These are phyloP conservation scores for Hyphopichia homilentoma DNA, from an alignment of 805 yeast genomes.

Conservation along the genomic window DNA sequence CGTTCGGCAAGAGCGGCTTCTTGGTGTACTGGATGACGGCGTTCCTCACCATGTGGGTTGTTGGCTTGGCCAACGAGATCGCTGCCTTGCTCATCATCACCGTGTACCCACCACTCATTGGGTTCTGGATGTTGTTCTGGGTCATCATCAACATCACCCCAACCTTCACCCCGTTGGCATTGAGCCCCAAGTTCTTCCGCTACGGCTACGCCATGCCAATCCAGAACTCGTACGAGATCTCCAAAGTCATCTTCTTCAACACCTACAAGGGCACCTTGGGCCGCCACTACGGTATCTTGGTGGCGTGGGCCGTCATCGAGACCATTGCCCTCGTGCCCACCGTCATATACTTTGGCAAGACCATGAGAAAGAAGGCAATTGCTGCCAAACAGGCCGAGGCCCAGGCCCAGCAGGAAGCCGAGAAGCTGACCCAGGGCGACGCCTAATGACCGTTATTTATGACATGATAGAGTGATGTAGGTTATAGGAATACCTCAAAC, in stretches of 20 bases:
- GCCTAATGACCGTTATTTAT: no score
- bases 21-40: constrained; percentile 70
- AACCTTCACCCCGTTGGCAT: constrained; percentile 61
- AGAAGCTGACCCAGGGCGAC: no score
- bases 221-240: constrained; percentile 59
- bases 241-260: constrained; percentile 55
- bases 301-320: constrained; percentile 58
- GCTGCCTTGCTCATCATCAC: constrained; percentile 50
- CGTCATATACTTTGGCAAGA: constrained; percentile 37
- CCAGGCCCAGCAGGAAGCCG: constrained; percentile 1
- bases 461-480: no score
- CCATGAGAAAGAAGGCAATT: constrained; percentile 26
- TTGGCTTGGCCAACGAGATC: constrained; percentile 73
- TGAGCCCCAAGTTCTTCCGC: constrained; percentile 53
- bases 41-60: constrained; percentile 67
- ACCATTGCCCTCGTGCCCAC: constrained; percentile 42
- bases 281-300: constrained; percentile 53
- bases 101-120: constrained; percentile 58
- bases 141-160: constrained; percentile 68
- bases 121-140: constrained; percentile 71
- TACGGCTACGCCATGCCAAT: constrained; percentile 70
- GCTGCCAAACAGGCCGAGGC: constrained; percentile 9
- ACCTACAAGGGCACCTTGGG: constrained; percentile 58
- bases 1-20: constrained; percentile 70
- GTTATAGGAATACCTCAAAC: no score